Percentiles rank a stretch among this genome's conserved stretches.
These are phyloP conservation scores for Agrostemma githago DNA, from an alignment of 148 eudicot genomes.

Conservation along the genomic window DNA sequence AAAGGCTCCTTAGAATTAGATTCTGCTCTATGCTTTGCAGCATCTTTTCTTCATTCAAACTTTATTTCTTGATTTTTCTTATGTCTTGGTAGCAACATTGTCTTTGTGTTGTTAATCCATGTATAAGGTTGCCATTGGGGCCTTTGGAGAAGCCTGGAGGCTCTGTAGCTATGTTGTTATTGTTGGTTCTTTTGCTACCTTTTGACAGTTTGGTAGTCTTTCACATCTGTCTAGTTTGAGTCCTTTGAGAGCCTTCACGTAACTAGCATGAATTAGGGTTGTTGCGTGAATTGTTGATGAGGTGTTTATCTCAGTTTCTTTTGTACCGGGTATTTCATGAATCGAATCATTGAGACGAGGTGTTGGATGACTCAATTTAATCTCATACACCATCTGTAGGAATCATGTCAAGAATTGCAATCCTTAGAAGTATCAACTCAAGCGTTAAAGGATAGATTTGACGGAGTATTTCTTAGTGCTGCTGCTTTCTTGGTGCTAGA, in stretches of 20 bases:
- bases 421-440: conserved; percentile 10
- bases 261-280: background rate
- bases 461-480: conserved; percentile 13
- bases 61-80: background rate
- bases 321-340: background rate
- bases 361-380: background rate
- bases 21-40: background rate
- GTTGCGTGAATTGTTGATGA: background rate
- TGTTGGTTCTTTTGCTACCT: background rate
- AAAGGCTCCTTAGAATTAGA: conserved; percentile 2
- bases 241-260: background rate
- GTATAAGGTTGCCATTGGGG: background rate
- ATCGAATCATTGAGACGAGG: background rate
- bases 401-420: background rate
- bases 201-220: background rate
- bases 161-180: background rate
- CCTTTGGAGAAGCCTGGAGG: background rate
- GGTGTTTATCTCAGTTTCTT: background rate
- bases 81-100: background rate
- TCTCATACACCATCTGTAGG: conserved; percentile 11
- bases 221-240: background rate
- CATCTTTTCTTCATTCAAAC: background rate
- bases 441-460: conserved; percentile 8
- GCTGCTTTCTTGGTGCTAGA: conserved; percentile 19
- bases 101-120: background rate